Conservation (phyloP, 805 yeast genomes). For the Myxozyma lipomycoides region DNA sequence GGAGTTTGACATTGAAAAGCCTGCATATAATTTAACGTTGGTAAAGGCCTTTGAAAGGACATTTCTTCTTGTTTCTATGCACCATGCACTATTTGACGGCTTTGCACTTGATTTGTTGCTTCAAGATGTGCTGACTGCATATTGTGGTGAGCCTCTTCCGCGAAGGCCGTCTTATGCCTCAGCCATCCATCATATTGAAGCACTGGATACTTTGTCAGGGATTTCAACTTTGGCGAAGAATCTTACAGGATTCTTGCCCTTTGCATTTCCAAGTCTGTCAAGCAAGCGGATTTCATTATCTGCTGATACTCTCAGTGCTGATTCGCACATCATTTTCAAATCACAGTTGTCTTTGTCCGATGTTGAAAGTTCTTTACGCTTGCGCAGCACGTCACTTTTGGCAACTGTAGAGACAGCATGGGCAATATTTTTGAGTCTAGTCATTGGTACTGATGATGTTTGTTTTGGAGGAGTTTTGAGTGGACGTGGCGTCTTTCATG, state of each 20-base stretch:
- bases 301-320: neutral
- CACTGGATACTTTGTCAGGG: conserved; percentile 3
- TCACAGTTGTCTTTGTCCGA: neutral
- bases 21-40: conserved; percentile 8
- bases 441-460: conserved; percentile 22
- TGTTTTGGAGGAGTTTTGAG: conserved; percentile 28
- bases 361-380: neutral
- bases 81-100: conserved; percentile 28
- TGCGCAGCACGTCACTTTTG: conserved; percentile 1
- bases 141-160: neutral
- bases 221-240: neutral
- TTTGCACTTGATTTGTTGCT: conserved; percentile 19
- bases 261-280: conserved; percentile 11
- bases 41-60: neutral
- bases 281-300: neutral
- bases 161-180: conserved; percentile 5
- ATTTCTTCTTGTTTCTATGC: conserved; percentile 14
- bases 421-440: conserved; percentile 18
- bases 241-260: conserved; percentile 6
- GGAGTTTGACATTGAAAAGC: neutral
- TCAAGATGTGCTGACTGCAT: conserved; percentile 2
- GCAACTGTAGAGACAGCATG: conserved; percentile 25
- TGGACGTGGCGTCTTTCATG: conserved; percentile 25
- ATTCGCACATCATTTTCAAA: neutral
- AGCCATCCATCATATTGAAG: conserved; percentile 5